Conservation (phyloP, 441 rosid genomes). For the Adansonia rubrostipa region DNA sequence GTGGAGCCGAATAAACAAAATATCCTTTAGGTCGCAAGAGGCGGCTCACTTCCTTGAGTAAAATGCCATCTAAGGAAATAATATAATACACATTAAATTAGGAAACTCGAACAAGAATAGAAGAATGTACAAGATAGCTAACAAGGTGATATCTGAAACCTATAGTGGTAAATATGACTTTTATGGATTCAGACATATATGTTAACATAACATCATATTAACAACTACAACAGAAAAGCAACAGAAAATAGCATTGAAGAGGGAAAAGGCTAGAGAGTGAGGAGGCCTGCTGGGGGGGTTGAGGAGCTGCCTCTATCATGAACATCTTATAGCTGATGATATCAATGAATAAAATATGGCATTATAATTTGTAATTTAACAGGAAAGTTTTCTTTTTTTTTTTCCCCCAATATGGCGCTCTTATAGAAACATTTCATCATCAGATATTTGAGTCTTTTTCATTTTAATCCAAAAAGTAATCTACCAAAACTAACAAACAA, state of each 20-base stretch:
- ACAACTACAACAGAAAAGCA: background rate
- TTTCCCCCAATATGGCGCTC: background rate
- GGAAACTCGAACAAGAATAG: constrained; percentile 9
- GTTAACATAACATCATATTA: background rate
- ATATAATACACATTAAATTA: constrained; percentile 14
- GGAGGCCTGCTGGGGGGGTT: background rate
- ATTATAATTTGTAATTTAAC: constrained; percentile 3
- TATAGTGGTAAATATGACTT: constrained; percentile 2
- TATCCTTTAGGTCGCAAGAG: constrained; percentile 79
- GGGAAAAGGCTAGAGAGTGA: background rate
- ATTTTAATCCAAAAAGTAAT: constrained; percentile 2
- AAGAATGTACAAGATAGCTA: constrained; percentile 12
- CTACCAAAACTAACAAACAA: background rate
- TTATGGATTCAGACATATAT: background rate
- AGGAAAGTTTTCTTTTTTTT: background rate
- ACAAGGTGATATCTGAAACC: constrained; percentile 12
- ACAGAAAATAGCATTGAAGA: background rate
- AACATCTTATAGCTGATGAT: constrained; percentile 1
- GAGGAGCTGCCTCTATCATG: background rate
- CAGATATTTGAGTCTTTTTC: background rate
- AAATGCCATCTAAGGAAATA: constrained; percentile 72
- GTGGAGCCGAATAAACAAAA: constrained; percentile 93
- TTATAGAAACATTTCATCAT: background rate
- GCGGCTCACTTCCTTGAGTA: constrained; percentile 89
- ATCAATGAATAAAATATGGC: background rate